Conservation (phyloP, 177 flowering plant species). For the Vitis hybrid region DNA sequence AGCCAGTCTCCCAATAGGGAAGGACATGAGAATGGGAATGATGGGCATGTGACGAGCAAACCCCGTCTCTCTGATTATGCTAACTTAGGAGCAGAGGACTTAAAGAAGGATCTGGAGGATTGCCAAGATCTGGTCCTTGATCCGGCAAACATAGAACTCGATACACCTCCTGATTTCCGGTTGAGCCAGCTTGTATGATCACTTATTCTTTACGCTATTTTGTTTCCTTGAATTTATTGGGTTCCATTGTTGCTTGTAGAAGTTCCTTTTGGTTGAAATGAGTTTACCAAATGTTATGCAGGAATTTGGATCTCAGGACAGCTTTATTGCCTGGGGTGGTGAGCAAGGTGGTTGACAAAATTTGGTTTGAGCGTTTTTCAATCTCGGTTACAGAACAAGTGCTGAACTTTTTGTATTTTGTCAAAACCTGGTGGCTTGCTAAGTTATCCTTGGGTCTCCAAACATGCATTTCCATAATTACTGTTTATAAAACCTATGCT, state of each 20-base stretch:
- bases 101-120: slow-evolving; percentile 78
- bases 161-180: slow-evolving; percentile 85
- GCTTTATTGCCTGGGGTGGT: slow-evolving; percentile 51
- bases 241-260: background rate
- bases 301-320: slow-evolving; percentile 88
- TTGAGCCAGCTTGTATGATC: slow-evolving; percentile 83
- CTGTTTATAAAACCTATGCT: background rate
- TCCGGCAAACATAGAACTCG: slow-evolving; percentile 64
- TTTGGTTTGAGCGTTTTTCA: background rate
- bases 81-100: slow-evolving; percentile 56
- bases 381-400: no score
- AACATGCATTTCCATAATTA: background rate
- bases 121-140: slow-evolving; percentile 62
- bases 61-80: slow-evolving; percentile 70
- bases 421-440: background rate
- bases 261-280: background rate
- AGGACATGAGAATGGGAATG: slow-evolving; percentile 18
- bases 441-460: background rate
- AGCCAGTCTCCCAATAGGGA: slow-evolving; percentile 70
- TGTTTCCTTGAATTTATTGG: background rate
- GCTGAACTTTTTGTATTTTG: background rate
- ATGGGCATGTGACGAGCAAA: slow-evolving; percentile 18
- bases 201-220: background rate
- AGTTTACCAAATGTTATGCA: slow-evolving; percentile 27
- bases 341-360: slow-evolving; percentile 32